Conservation (phyloP, 345 rosid species). For the Eucalyptus erythrocorys region DNA sequence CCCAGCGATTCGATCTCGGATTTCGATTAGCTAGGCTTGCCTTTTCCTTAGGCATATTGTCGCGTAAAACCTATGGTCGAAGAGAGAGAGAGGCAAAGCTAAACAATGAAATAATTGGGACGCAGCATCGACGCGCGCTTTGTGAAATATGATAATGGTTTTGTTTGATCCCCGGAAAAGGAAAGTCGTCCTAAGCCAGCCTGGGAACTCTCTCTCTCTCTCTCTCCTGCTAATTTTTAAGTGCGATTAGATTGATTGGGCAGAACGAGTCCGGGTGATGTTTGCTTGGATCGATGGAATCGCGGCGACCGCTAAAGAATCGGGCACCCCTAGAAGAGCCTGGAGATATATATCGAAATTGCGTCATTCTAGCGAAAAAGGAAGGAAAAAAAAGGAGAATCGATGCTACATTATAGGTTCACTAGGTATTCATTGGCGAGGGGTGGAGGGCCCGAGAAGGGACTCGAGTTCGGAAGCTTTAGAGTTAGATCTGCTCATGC, state of each 20-base stretch:
- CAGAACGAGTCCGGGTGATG: background rate
- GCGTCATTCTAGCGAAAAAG: accelerated
- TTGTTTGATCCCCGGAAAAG: background rate
- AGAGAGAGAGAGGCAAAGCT: background rate
- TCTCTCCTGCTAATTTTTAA: background rate
- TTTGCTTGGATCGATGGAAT: background rate
- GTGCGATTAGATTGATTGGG: background rate
- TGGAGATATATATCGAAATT: accelerated
- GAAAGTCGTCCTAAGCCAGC: background rate
- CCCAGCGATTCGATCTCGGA: background rate
- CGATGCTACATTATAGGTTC: background rate
- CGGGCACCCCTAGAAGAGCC: background rate
- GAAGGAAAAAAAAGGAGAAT: background rate
- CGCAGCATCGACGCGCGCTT: too few relatives aligned
- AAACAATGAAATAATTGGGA: background rate
- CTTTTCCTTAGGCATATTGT: background rate
- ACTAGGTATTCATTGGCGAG: background rate
- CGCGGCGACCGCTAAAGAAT: background rate
- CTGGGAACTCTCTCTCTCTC: background rate
- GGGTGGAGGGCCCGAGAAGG: background rate
- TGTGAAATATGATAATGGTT: too few relatives aligned
- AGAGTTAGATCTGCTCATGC: background rate
- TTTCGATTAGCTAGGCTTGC: background rate
- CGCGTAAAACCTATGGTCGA: background rate
- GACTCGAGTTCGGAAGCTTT: background rate